These are phyloP conservation scores for Syncephalastrum monosporum DNA, from an alignment of 371 early-diverging fungal species.

Conservation along the genomic window DNA sequence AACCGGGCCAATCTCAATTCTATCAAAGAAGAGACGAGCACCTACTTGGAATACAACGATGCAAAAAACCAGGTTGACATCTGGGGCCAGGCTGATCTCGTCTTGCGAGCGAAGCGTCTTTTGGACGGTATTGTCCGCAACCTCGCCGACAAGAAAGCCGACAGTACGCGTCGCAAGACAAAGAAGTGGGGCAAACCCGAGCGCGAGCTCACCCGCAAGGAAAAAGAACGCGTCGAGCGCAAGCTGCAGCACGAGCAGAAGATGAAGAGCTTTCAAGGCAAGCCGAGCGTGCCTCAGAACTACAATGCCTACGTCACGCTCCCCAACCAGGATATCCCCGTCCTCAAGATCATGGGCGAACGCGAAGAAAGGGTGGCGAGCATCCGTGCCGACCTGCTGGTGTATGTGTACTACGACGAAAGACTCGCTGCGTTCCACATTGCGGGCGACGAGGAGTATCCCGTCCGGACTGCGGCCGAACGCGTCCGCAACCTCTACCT, in stretches of 20 bases:
- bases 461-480: constrained; percentile 18
- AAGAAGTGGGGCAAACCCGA: constrained; percentile 47
- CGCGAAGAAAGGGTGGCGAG: constrained; percentile 33
- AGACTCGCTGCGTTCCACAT: constrained; percentile 11
- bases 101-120: constrained; percentile 25
- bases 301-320: constrained; percentile 27
- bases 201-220: constrained; percentile 37
- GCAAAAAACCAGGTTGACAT: constrained; percentile 39
- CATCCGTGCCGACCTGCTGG: constrained; percentile 38
- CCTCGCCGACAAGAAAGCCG: constrained; percentile 2
- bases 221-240: constrained; percentile 27
- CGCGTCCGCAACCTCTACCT: constrained; percentile 47
- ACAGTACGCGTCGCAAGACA: constrained; percentile 18
- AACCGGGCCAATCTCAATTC: constrained; percentile 15
- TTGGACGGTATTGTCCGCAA: constrained; percentile 19
- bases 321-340: constrained; percentile 22
- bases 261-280: constrained; percentile 30
- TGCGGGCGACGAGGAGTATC: constrained; percentile 19
- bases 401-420: constrained; percentile 31
- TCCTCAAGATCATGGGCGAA: constrained; percentile 24
- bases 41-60: constrained; percentile 36
- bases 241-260: constrained; percentile 20
- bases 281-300: constrained; percentile 21
- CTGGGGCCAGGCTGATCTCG: constrained; percentile 34
- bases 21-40: constrained; percentile 25